Percentiles rank a stretch among this genome's conserved stretches.
These are phyloP conservation scores for Candida yuanshanica DNA, from an alignment of 805 yeast species.

Conservation along the genomic window DNA sequence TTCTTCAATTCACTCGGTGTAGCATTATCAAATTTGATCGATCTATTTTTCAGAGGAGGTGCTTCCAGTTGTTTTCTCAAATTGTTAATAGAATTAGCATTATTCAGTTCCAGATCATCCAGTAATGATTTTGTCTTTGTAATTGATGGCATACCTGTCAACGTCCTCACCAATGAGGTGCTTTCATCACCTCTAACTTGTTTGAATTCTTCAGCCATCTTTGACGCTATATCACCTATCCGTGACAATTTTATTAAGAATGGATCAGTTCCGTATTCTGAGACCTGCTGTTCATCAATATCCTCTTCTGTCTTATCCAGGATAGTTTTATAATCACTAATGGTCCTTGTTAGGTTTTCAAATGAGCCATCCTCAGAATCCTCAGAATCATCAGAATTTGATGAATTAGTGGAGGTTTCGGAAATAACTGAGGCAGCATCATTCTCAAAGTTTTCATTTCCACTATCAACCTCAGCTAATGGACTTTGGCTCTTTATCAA, in stretches of 20 bases:
- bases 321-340: constrained; percentile 4
- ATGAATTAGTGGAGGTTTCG: constrained; percentile 3
- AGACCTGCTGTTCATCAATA: neutral
- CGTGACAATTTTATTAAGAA: constrained; percentile 12
- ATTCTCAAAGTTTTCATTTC: neutral
- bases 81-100: neutral
- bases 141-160: constrained; percentile 32
- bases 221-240: constrained; percentile 19
- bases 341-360: constrained; percentile 7
- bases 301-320: constrained; percentile 4
- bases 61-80: neutral
- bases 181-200: constrained; percentile 32
- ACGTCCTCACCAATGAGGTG: constrained; percentile 29
- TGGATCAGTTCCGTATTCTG: neutral
- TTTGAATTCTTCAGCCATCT: constrained; percentile 17
- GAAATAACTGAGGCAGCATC: constrained; percentile 3
- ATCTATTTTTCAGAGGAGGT: neutral
- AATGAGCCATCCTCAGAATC: constrained; percentile 5
- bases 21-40: neutral
- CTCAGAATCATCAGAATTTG: constrained; percentile 4
- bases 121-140: constrained; percentile 21
- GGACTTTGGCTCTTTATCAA: constrained; percentile 1
- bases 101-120: constrained; percentile 15
- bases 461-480: constrained; percentile 3
- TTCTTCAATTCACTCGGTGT: neutral